These are phyloP conservation scores for Polyrhizophydium stewartii DNA, from an alignment of 371 early-diverging fungal genomes.

Conservation along the genomic window DNA sequence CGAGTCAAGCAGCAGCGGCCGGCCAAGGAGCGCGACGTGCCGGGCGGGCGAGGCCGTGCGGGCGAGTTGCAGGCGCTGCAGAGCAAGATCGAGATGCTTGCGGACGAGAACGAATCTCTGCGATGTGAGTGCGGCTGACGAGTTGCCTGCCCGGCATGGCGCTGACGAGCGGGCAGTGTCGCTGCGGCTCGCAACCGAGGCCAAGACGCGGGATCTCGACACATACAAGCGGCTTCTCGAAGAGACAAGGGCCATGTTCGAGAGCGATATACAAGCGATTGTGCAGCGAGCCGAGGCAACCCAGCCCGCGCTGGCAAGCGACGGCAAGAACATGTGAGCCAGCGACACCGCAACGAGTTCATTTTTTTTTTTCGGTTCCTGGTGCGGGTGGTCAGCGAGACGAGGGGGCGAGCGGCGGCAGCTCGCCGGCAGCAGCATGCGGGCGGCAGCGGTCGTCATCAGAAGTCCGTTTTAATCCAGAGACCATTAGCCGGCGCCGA, in stretches of 20 bases:
- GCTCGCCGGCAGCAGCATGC: too few relatives aligned
- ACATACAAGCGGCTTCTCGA: neutral
- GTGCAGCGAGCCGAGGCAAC: neutral
- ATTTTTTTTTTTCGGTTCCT: too few relatives aligned
- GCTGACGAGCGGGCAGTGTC: neutral
- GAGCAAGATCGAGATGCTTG: neutral
- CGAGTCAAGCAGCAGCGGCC: too few relatives aligned
- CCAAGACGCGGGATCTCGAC: neutral
- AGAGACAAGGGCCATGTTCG: neutral
- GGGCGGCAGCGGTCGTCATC: too few relatives aligned
- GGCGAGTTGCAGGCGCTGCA: neutral
- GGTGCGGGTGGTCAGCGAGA: too few relatives aligned
- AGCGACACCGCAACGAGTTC: too few relatives aligned
- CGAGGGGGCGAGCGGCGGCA: too few relatives aligned
- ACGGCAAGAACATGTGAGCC: neutral
- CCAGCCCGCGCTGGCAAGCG: neutral
- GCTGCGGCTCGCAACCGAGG: neutral
- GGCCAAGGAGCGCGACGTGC: neutral
- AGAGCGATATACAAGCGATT: neutral
- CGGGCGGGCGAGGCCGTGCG: neutral
- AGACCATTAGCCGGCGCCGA: neutral
- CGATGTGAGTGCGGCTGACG: neutral
- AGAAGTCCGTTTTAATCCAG: neutral
- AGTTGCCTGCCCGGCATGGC: neutral
- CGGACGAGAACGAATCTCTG: slow-evolving; percentile 1